A percentile compares a stretch with the other conserved stretches of the same genome.
Conservation (phyloP, 225 moss, liverwort and hornwort species). For the Rhytidiadelphus loreus region DNA sequence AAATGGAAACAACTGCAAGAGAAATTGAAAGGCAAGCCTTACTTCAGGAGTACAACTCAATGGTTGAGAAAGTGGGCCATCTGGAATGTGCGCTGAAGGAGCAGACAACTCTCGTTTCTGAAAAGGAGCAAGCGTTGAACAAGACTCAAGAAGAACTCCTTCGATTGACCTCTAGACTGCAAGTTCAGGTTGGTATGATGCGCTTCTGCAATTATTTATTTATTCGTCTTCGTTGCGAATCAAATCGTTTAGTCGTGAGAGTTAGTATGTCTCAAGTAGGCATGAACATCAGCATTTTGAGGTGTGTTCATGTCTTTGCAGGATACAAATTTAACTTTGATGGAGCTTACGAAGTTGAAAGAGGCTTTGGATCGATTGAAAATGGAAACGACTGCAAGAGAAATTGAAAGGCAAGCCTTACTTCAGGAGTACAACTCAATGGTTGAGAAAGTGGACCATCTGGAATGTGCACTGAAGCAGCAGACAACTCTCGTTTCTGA, state of each 20-base stretch:
- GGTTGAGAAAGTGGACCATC: conserved; percentile 32
- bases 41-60: conserved; percentile 34
- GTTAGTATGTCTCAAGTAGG: not conserved
- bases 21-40: conserved; percentile 30
- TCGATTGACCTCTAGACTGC: conserved; percentile 34
- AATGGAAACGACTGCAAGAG: conserved; percentile 40
- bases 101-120: conserved; percentile 32
- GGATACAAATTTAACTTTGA: conserved; percentile 26
- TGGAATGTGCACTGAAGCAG: conserved; percentile 53
- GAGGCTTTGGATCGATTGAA: conserved; percentile 30
- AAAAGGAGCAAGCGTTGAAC: conserved; percentile 47
- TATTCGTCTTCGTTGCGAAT: not conserved
- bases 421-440: conserved; percentile 41
- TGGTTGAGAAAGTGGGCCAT: conserved; percentile 35
- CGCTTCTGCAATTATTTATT: not conserved
- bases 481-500: conserved; percentile 33
- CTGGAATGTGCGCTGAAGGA: conserved; percentile 53
- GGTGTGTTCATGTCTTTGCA: not conserved
- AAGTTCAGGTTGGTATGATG: conserved; percentile 30
- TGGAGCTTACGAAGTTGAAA: conserved; percentile 32
- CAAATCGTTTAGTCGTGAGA: not conserved
- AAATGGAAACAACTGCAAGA: conserved; percentile 40
- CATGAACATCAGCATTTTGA: not conserved
- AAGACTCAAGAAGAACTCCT: conserved; percentile 40
- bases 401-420: conserved; percentile 26